Base-by-base conservation (phyloP, 2,329 filamentous ascomycete species). In the Parascedosporium putredinis region DNA sequence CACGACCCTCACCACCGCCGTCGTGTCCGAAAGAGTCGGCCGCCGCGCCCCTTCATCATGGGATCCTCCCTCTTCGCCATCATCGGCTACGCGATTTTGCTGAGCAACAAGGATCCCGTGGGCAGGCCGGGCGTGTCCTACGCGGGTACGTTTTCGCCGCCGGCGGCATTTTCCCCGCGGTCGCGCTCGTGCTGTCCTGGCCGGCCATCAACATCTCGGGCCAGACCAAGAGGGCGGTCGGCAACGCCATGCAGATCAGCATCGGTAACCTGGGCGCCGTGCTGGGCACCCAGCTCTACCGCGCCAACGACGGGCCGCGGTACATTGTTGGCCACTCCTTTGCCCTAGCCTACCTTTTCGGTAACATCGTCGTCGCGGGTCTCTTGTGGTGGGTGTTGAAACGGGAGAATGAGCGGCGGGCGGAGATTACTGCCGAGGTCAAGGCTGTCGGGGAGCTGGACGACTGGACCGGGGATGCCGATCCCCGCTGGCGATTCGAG, bases 191-290 rank as follows among this genome's bases (percentile, higher is more conserved):
- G 0, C 67, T 87, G 0, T 80, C 78, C 1, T 87, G 83, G 83
- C 80, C 82, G 0, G 82, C 83, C 2, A 84, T 84, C 60, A 86
- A 87, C 52, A 79, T 87, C 0, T 81, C 79, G 0, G 81, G 81
- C 0, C 81, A 86, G 62, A 84, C 81, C 0, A 87, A 87, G 62
- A 71, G 83, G 1, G 80, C 79, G 1, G 78, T 81, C 3, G 79
- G 78, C 2, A 85, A 82, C 45, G 83, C 79, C 0, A 78, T 87
- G 75, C 82, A 86, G 56, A 86, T 87, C 51, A 82, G 77, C 8
- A 81, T 87, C 47, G 84, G 83, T 0, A 86, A 86, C 55, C 59
- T 83, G 1, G 83, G 83, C 0, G 82, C 81, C 0, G 79, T 86
- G 0, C 56, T 88, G 22, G 83, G 83, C 0, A 87, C 83, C 1